phyloP scores from a whole-genome alignment of 75 land plant genomes.

The Azolla pinnata region DNA sequence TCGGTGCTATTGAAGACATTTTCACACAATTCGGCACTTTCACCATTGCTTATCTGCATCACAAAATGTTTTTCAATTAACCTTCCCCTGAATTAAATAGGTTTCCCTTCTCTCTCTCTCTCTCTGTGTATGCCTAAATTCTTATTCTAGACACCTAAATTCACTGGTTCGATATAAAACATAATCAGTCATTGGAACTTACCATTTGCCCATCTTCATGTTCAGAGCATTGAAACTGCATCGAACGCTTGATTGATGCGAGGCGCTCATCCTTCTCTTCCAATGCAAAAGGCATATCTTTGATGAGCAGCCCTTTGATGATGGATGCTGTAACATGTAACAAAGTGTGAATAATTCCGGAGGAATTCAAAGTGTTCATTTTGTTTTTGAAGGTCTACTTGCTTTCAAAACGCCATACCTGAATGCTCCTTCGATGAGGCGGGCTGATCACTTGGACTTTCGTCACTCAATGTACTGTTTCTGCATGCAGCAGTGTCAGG shows the following conservation, averaged over 20 bases:
- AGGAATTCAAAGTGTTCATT: too few relatives aligned
- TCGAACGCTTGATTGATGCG: slow-evolving; percentile 40
- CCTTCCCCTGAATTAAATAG: not conserved
- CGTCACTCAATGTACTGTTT: too few relatives aligned
- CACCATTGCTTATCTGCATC: slow-evolving; percentile 62
- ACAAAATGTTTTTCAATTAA: not conserved
- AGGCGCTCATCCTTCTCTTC: slow-evolving; percentile 33
- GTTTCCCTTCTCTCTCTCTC: too few relatives aligned
- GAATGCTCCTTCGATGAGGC: too few relatives aligned
- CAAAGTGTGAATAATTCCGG: slow-evolving; percentile 21
- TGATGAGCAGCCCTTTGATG: not conserved
- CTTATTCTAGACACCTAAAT: too few relatives aligned
- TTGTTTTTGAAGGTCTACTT: too few relatives aligned
- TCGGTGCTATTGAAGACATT: slow-evolving; percentile 45
- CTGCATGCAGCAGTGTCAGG: too few relatives aligned
- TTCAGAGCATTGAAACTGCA: slow-evolving; percentile 60
- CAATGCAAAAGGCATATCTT: slow-evolving; percentile 6
- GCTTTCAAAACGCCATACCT: too few relatives aligned
- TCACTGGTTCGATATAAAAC: too few relatives aligned
- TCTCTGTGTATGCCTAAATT: too few relatives aligned
- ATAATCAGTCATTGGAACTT: too few relatives aligned
- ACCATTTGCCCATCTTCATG: slow-evolving; percentile 57
- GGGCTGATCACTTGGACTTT: too few relatives aligned
- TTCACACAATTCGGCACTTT: slow-evolving; percentile 55
- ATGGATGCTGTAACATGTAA: not conserved